These are phyloP conservation scores for Plasmodium gaboni DNA, from an alignment of 169 alveolate species.

Conservation along the genomic window DNA sequence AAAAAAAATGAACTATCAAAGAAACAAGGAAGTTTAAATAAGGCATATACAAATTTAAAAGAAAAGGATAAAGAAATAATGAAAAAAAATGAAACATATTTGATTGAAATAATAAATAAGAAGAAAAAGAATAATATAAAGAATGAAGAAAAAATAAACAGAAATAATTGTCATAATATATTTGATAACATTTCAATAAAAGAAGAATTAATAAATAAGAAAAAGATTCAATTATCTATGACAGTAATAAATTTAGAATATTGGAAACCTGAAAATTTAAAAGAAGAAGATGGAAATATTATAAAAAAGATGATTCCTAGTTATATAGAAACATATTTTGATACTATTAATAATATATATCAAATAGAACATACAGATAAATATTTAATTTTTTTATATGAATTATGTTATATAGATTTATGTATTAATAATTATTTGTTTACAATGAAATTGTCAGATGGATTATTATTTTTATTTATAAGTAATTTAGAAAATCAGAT, in stretches of 20 bases:
- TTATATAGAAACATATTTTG: conserved; percentile 17
- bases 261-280: conserved; percentile 59
- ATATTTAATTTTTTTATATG: conserved; percentile 47
- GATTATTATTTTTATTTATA: conserved; percentile 41
- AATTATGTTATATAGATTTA: conserved; percentile 53
- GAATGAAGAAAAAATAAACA: background rate
- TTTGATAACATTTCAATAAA: background rate
- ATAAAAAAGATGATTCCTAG: conserved; percentile 31
- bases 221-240: conserved; percentile 29
- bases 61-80: no score
- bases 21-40: no score
- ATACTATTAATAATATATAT: conserved; percentile 45
- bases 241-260: conserved; percentile 54
- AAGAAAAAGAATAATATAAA: background rate
- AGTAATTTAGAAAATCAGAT: conserved; percentile 10
- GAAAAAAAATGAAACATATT: no score
- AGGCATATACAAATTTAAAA: no score
- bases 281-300: conserved; percentile 41
- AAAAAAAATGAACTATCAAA: no score
- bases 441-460: conserved; percentile 45
- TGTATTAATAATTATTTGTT: conserved; percentile 11
- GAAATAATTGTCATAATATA: background rate
- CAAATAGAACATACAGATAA: conserved; percentile 36
- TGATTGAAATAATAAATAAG: background rate
- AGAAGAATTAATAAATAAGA: background rate